phyloP scores from a whole-genome alignment of 1,284 basidiomycete genomes.

The Papiliotrema laurentii region DNA sequence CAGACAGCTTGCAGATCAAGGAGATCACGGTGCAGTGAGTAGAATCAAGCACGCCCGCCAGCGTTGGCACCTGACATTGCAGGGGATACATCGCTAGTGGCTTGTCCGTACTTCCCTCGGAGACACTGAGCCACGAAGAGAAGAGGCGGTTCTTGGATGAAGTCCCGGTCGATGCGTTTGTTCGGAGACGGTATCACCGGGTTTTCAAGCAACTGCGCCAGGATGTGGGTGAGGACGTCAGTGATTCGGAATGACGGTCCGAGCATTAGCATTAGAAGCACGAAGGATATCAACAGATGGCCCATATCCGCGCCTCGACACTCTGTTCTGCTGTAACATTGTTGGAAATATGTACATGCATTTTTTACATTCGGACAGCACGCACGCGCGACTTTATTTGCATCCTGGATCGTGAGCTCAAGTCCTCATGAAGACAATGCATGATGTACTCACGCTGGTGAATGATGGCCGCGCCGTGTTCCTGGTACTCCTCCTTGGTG shows the following conservation, averaged over 20 bases:
- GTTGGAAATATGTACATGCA: not conserved
- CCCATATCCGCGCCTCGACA: too few species aligned
- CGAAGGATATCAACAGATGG: not conserved
- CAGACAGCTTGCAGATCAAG: constrained; percentile 13
- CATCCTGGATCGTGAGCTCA: constrained; percentile 7
- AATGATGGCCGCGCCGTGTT: constrained; percentile 46
- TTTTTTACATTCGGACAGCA: too few species aligned
- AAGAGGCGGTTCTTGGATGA: constrained; percentile 5
- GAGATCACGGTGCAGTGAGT: constrained; percentile 23
- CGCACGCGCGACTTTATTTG: constrained; percentile 7
- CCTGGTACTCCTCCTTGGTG: constrained; percentile 85
- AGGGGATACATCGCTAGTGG: not conserved
- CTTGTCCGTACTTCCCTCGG: constrained; percentile 5
- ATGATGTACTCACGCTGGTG: constrained; percentile 39
- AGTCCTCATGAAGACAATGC: not conserved
- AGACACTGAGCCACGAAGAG: constrained; percentile 2
- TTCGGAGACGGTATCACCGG: not conserved
- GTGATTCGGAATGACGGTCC: not conserved
- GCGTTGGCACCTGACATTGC: not conserved
- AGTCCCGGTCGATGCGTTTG: not conserved
- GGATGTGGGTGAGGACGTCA: not conserved
- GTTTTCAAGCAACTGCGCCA: not conserved
- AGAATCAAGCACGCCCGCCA: too few species aligned
- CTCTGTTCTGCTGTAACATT: not conserved
- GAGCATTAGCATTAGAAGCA: not conserved